A percentile compares a stretch with the other conserved stretches of the same genome.
Evolutionary conservation across 148 eudicot species (phyloP).

Genomic region (Rhododendron williamsianum): DNA sequence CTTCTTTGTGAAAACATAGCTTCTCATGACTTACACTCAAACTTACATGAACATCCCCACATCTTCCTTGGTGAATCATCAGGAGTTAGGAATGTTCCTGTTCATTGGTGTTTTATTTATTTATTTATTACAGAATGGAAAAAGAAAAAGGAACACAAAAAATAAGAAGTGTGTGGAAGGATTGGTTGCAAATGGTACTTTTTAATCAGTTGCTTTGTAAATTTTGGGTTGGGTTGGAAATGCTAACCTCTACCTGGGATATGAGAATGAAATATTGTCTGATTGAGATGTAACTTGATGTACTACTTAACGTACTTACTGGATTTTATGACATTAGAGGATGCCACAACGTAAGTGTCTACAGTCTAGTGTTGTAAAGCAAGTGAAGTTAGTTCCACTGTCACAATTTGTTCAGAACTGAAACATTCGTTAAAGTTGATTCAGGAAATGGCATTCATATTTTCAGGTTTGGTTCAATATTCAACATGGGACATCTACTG

Average conservation of each 20-base stretch:
- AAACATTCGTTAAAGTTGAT: neutral
- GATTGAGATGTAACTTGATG: neutral
- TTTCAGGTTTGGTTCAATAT: conserved; percentile 78
- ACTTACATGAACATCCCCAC: neutral
- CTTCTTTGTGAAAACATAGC: conserved; percentile 4
- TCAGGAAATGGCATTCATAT: neutral
- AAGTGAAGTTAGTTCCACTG: neutral
- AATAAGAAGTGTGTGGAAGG: neutral
- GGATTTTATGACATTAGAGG: neutral
- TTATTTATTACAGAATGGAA: neutral
- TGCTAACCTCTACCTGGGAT: neutral
- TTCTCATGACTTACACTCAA: neutral
- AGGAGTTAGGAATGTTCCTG: neutral
- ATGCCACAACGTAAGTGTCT: neutral
- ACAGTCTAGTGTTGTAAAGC: neutral
- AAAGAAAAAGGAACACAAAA: neutral
- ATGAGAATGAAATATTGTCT: neutral
- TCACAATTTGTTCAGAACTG: neutral
- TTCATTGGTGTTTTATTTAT: neutral
- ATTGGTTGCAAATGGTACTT: conserved; percentile 1
- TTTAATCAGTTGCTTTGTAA: neutral
- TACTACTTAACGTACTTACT: neutral
- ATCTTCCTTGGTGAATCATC: neutral
- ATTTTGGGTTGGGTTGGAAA: neutral
- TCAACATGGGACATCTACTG: conserved; percentile 77